A percentile compares a stretch with the other conserved stretches of the same genome.
phyloP scores from a whole-genome alignment of 169 alveolate genomes.

The Ichthyophthirius multifiliis region DNA sequence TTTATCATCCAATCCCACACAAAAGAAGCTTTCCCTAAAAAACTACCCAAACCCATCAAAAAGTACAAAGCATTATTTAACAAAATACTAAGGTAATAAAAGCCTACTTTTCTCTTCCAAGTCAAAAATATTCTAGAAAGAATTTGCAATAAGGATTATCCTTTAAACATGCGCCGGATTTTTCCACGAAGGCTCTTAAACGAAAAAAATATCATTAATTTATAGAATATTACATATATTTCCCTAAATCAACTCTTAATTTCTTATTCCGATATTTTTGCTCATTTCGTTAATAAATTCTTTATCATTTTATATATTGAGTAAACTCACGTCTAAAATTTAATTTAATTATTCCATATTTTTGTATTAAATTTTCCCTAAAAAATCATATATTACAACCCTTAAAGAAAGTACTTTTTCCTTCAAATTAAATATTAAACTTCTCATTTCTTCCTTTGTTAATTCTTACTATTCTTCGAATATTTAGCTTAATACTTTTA shows the following conservation, averaged over 20 bases:
- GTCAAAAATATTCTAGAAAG: not conserved
- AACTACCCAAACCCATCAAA: no score
- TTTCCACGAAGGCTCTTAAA: conserved; percentile 4
- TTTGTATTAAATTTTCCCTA: not conserved
- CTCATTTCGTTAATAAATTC: not conserved
- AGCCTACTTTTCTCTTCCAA: not conserved
- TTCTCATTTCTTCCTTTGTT: not conserved
- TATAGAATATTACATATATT: not conserved
- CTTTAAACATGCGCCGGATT: not conserved
- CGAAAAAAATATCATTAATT: not conserved
- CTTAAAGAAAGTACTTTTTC: not conserved
- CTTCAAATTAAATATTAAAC: not conserved
- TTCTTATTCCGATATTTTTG: not conserved
- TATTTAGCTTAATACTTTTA: not conserved
- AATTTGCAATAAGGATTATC: not conserved
- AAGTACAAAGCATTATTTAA: no score
- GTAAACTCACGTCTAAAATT: not conserved
- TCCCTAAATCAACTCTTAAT: not conserved
- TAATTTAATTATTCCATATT: not conserved
- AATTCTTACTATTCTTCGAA: not conserved
- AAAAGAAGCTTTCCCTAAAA: no score
- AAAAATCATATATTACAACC: not conserved
- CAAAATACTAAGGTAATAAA: not conserved
- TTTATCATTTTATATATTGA: not conserved
- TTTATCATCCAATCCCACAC: no score